Base-by-base conservation (phyloP, 768 basidiomycete genomes). In the Atractiella rhizophila region DNA sequence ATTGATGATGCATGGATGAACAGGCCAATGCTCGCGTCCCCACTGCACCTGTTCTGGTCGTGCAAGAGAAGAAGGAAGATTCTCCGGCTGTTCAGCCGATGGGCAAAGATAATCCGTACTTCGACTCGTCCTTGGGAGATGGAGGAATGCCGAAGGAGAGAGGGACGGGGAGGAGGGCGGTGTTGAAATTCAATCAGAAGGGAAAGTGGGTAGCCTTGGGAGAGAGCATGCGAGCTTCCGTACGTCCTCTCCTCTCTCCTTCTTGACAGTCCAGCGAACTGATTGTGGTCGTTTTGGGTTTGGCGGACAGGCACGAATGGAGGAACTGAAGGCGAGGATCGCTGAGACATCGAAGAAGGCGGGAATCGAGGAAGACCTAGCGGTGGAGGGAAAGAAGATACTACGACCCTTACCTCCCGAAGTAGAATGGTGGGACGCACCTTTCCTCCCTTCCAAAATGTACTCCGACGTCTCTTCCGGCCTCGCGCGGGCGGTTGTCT, bases 361-460 rank as follows among this genome's bases (percentile, higher is more conserved):
- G 16, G 91, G 91, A 16, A 56, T 98, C 56, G 85, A 88, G 57
- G 68, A 71, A n/a, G 91, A 91, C 54, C 74, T 77, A 44, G 75
- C 91, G 62, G 76, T 75, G 19, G 44, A 46, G 43, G 49, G 40
- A 2, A 85, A 88, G 61, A 79, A 80, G 60, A 76, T 72, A 45
- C 72, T 86, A 76, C 67, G 85, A 32, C 70, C 71, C 40, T 68
- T 80, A 1, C 91, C 88, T 6, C 88, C 88, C 0, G 74, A 70
- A 4, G 69, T 74, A 4, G 91, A 96, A 57, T 98, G 91, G 91
- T 98, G 91, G 91, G 91, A 98, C 59, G 73, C 69, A 18, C 68
- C 79, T 0, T 62, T 94, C 12, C 62, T 98, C 9, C 77, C 80
- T 0, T 73, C 64, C 50, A 74, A 76, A 60, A 67, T 62, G 4